Evolutionary conservation across 1,139 yeast species (phyloP).

Genomic region (Debaryomyces fabryi): DNA sequence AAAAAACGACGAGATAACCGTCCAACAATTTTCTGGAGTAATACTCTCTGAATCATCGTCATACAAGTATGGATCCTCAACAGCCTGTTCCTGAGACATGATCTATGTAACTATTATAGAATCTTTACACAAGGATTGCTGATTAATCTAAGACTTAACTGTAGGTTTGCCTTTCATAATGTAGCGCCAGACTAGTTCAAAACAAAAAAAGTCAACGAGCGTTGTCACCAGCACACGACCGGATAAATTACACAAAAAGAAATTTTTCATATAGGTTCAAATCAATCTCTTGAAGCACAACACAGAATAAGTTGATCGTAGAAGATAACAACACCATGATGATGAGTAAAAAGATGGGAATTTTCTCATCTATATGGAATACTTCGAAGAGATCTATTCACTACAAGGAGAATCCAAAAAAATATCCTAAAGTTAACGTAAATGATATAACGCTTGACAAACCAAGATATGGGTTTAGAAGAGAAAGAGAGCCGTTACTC

Average conservation of each 20-base stretch:
- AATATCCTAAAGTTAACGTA: conserved; percentile 46
- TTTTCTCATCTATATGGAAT: conserved; percentile 14
- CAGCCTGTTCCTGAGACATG: conserved; percentile 23
- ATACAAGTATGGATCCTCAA: conserved; percentile 65
- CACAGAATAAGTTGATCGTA: neutral
- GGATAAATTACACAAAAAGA: conserved; percentile 16
- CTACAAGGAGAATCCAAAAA: conserved; percentile 32
- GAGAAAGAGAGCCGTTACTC: conserved; percentile 41
- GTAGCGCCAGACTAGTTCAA: conserved; percentile 1
- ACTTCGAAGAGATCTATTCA: conserved; percentile 30
- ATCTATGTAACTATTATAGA: conserved; percentile 4
- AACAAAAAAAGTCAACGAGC: conserved; percentile 13
- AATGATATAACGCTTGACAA: conserved; percentile 43
- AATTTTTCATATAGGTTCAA: conserved; percentile 11
- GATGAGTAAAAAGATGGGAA: conserved; percentile 10
- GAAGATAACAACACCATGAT: conserved; percentile 1
- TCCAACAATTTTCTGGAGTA: conserved; percentile 99
- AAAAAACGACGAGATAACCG: conserved; percentile 94
- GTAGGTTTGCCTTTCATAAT: conserved; percentile 11
- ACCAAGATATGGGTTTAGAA: conserved; percentile 44
- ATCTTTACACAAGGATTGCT: conserved; percentile 4
- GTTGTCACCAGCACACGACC: conserved; percentile 7
- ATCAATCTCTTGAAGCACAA: neutral
- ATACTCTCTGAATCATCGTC: conserved; percentile 71
- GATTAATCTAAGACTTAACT: conserved; percentile 6